These are phyloP conservation scores for Xerocomellus dryophilus DNA, from an alignment of 768 basidiomycete species.

Conservation along the genomic window DNA sequence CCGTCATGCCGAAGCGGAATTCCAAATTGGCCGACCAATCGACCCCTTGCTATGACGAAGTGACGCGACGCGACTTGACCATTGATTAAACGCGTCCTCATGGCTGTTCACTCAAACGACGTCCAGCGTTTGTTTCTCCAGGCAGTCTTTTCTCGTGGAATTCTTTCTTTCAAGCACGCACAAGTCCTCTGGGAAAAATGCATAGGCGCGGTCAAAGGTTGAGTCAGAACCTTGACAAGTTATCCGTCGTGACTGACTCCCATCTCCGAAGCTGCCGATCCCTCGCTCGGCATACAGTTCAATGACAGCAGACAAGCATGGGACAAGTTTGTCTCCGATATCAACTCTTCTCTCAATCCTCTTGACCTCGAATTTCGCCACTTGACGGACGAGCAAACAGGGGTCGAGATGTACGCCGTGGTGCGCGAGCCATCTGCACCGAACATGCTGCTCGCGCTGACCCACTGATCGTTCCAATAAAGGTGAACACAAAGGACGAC, in stretches of 20 bases:
- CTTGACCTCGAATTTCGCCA: slow-evolving; percentile 72
- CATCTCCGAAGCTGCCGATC: slow-evolving; percentile 47
- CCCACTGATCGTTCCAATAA: not conserved
- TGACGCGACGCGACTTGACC: slow-evolving; percentile 1
- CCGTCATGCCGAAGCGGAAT: no score
- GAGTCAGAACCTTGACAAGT: not conserved
- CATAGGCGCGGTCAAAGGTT: slow-evolving; percentile 66
- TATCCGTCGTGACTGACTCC: slow-evolving; percentile 1
- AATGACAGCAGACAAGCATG: slow-evolving; percentile 46
- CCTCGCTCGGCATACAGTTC: slow-evolving; percentile 45
- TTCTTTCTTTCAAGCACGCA: slow-evolving; percentile 63
- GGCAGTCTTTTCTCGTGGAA: slow-evolving; percentile 66
- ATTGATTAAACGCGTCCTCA: slow-evolving; percentile 2
- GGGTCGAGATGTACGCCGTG: slow-evolving; percentile 63
- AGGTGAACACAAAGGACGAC: slow-evolving; percentile 83
- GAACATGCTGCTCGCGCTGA: not conserved
- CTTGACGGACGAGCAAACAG: slow-evolving; percentile 60
- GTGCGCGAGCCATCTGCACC: slow-evolving; percentile 40
- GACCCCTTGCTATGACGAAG: no score
- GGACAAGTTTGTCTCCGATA: slow-evolving; percentile 53
- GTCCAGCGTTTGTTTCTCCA: slow-evolving; percentile 79
- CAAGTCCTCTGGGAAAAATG: slow-evolving; percentile 66
- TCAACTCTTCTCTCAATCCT: slow-evolving; percentile 64
- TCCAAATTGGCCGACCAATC: no score
- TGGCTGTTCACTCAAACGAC: slow-evolving; percentile 51